Evolutionary conservation across 352 stramenopile species (phyloP), one percentile per base, ranked within the genome.

Genomic region (Halophytophthora batemanensis): DNA sequence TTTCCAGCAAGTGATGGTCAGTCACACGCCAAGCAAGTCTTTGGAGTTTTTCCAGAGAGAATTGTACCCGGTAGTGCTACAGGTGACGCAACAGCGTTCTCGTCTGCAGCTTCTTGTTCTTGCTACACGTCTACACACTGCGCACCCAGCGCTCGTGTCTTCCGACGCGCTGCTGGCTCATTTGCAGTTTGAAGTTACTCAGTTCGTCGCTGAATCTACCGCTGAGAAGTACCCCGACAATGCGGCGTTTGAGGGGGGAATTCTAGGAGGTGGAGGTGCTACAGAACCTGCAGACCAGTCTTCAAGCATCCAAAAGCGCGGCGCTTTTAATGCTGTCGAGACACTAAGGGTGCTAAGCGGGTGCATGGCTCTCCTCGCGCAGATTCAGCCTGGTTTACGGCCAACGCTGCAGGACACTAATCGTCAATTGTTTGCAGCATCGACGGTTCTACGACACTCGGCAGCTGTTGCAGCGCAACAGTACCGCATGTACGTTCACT

Each of bases 31-130:
- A 4, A 60, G 56, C 21, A 77, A 90, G 39, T 85, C 77, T 8
- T 56, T 90, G 2, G 57, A 70, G 7, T 88, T 88, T 56, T 86
- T 86, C 25, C 64, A 77, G 47, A 50, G 71, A 19, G 80, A 88
- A 15, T 17, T 88, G 10, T 72, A 77, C 42, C 61, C 64, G 38
- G 62, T 59, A 5, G 76, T 69, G 65, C 47, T 53, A 13, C 68
- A 77, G 36, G 81, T 90, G 50, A 45, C 61, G 13, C 83, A 71
- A 0, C 64, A 69, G 40, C 50, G 61, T 29, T 60, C 79, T 25
- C 71, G 80, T 1, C 50, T 87, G 6, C 80, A 88, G 56, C 69
- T 88, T 12, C 47, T 90, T 29, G 77, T 62, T 56, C 56, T 90
- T 39, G 75, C 63, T 8, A 61, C 88, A 29, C 71, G 74, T 23